Base-by-base conservation (phyloP, 1,284 basidiomycete genomes). In the Tilletia walkeri region DNA sequence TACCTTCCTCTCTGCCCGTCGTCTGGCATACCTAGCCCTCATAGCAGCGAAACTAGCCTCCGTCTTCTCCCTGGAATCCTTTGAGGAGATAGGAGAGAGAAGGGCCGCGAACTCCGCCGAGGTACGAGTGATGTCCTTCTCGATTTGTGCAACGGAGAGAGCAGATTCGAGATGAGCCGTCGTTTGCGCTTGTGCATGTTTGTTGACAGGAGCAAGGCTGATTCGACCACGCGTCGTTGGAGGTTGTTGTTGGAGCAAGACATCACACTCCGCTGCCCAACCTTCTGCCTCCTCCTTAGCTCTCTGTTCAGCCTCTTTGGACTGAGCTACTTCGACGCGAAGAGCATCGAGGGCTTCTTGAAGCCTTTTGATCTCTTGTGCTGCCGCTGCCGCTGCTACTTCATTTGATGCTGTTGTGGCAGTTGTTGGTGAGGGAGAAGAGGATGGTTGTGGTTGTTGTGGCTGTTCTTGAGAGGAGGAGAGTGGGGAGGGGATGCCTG, bases 261-360 rank as follows among this genome's bases (percentile, higher is more conserved):
- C 34, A 6, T 63, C 59, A 39, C 59, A 63, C 59, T 63, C 59
- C 2, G 59, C 59, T 36, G 59, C 59, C 59, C 59, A 63, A 9
- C 59, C 59, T 34, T 63, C 59, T 10, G 59, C 59, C 38, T 63
- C 59, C 20, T 63, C 59, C 34, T 41, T 63, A 12, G 59, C 59
- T 10, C 59, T 34, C 12, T 34, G 30, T 34, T 63, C 34, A 9
- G 36, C 36, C 10, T 63, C 59, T 16, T 63, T 24, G 10, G 59
- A 18, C 34, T 18, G 59, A 2, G 4, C 10, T 6, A 63, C 16
- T 14, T 63, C 59, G 34, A 38, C 4, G 34, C 34, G 59, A 1
- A 63, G 36, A 7, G 59, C 59, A 7, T n/a, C 9, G 30, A 63
- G 59, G 34, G 36, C 36, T 16, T 38, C 14, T n/a, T 39, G 30